These are phyloP conservation scores for Pyrus bretschneideri DNA, from an alignment of 306 rosid genomes.

Conservation along the genomic window DNA sequence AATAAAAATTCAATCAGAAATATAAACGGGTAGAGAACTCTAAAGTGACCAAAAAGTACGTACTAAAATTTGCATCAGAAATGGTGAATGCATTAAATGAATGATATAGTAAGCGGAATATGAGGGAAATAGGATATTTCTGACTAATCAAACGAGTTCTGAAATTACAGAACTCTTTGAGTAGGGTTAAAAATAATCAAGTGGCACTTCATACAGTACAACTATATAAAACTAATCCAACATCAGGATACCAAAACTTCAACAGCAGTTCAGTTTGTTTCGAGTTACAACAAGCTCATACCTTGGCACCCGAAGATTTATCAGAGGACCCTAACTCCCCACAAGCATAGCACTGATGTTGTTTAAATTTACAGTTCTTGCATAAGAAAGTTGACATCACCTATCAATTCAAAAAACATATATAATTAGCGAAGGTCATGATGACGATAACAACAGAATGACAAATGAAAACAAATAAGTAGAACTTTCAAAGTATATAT, in stretches of 20 bases:
- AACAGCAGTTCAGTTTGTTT: neutral
- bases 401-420: conserved; percentile 32
- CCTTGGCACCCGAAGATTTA: conserved; percentile 46
- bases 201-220: neutral
- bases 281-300: conserved; percentile 1
- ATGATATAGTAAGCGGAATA: neutral
- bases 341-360: conserved; percentile 69
- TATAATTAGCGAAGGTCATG: conserved; percentile 10
- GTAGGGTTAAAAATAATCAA: neutral
- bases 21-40: neutral
- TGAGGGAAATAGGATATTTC: neutral
- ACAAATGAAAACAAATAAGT: conserved; percentile 11
- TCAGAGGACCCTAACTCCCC: conserved; percentile 64
- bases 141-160: too few species aligned
- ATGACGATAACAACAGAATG: neutral
- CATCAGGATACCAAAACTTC: neutral
- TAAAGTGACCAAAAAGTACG: neutral
- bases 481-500: neutral
- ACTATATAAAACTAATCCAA: neutral
- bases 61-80: neutral
- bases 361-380: conserved; percentile 45
- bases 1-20: neutral
- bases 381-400: conserved; percentile 47
- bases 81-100: neutral
- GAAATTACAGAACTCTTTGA: neutral